Conservation (phyloP, 148 eudicot species). For the Amaranthus cruentus region DNA sequence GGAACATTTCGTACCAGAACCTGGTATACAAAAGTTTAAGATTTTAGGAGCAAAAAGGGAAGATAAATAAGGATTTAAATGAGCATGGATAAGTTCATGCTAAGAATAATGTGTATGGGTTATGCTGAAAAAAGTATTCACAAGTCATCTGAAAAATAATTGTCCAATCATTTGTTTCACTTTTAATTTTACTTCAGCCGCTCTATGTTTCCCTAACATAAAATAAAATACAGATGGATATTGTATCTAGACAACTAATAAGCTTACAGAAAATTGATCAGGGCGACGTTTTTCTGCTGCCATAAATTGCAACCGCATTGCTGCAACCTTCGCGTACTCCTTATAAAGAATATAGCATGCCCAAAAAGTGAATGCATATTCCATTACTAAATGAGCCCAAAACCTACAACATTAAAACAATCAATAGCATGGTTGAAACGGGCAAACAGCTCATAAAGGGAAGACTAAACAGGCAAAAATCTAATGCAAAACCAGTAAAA, state of each 20-base stretch:
- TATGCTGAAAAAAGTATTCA: too few relatives aligned
- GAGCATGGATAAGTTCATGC: not conserved
- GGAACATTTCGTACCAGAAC: slow-evolving; percentile 90
- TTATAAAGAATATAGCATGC: slow-evolving; percentile 60
- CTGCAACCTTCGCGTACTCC: slow-evolving; percentile 67
- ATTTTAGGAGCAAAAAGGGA: slow-evolving; percentile 9
- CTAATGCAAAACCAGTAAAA: too few relatives aligned
- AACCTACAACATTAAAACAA: slow-evolving; percentile 46
- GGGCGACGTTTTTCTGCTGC: slow-evolving; percentile 83
- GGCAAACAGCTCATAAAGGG: too few relatives aligned
- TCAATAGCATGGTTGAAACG: slow-evolving; percentile 10
- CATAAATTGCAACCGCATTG: slow-evolving; percentile 77
- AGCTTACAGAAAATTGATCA: slow-evolving; percentile 86
- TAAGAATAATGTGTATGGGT: too few relatives aligned
- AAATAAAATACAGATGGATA: not conserved
- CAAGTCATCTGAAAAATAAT: too few relatives aligned
- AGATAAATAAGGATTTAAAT: not conserved
- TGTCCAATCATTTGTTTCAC: too few relatives aligned
- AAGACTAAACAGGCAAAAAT: too few relatives aligned
- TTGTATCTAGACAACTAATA: slow-evolving; percentile 8
- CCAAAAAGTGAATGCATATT: slow-evolving; percentile 81
- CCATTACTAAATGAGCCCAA: slow-evolving; percentile 80
- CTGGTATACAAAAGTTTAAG: slow-evolving; percentile 32
- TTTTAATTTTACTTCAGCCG: too few relatives aligned
- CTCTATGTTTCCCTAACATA: not conserved